Evolutionary conservation across 2,329 filamentous ascomycete genomes (phyloP).

Genomic region (Colletotrichum paranaense): DNA sequence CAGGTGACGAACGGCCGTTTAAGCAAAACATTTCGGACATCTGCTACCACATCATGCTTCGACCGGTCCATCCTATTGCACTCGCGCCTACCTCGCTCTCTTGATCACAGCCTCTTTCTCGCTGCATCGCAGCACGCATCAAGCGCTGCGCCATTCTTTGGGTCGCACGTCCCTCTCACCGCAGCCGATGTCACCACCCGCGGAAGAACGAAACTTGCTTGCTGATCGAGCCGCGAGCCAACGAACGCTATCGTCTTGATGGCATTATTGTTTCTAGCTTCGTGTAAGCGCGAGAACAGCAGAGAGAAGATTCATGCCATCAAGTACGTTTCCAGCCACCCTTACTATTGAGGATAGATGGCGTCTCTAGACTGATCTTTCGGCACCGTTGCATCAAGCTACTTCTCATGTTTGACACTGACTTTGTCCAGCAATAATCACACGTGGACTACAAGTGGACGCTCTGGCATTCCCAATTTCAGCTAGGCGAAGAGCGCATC

Average conservation of each 20-base stretch:
- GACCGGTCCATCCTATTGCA: background rate
- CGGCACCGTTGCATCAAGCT: background rate
- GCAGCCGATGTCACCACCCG: background rate
- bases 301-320: background rate
- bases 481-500: background rate
- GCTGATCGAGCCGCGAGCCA: background rate
- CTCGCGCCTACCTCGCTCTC: background rate
- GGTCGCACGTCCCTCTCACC: constrained; percentile 15
- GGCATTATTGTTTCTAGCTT: background rate
- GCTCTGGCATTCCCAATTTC: background rate
- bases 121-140: constrained; percentile 2
- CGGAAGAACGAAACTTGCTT: background rate
- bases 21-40: background rate
- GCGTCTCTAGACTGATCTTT: background rate
- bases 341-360: background rate
- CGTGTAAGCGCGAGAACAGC: background rate
- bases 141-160: background rate
- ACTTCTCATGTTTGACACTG: background rate
- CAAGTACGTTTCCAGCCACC: background rate
- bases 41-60: background rate
- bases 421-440: background rate
- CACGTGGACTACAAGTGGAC: background rate
- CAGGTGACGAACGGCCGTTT: background rate
- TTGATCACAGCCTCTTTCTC: constrained; percentile 10
- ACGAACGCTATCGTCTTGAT: constrained; percentile 13